Evolutionary conservation across 2,329 filamentous ascomycete genomes (phyloP).

Genomic region (Monascus ruber): DNA sequence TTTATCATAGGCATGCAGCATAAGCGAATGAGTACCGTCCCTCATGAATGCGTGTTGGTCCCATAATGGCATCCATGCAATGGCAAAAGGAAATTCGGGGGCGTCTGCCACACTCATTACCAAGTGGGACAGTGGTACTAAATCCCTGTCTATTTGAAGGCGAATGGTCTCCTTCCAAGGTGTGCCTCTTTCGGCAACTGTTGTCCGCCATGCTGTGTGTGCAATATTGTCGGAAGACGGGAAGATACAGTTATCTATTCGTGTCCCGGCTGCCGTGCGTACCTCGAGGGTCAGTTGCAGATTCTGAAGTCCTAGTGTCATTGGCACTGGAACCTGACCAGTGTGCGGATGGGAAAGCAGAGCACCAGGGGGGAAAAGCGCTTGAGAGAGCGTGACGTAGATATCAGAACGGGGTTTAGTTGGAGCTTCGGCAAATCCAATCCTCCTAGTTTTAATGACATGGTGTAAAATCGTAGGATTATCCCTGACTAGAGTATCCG

Average conservation of each 20-base stretch:
- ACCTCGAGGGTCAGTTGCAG: slow-evolving; percentile 86
- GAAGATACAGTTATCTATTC: slow-evolving; percentile 79
- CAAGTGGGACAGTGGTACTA: slow-evolving; percentile 73
- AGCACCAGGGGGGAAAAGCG: slow-evolving; percentile 59
- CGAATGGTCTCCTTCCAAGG: slow-evolving; percentile 82
- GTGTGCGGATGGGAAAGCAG: slow-evolving; percentile 59
- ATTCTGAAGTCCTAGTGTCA: slow-evolving; percentile 55
- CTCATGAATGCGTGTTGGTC: slow-evolving; percentile 78
- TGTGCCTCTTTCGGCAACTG: slow-evolving; percentile 65
- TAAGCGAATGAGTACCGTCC: slow-evolving; percentile 68
- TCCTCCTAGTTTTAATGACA: slow-evolving; percentile 69
- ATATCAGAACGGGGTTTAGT: slow-evolving; percentile 86
- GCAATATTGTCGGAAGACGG: slow-evolving; percentile 69
- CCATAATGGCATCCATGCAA: slow-evolving; percentile 91
- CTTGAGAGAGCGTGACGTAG: slow-evolving; percentile 74
- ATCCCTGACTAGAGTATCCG: slow-evolving; percentile 68
- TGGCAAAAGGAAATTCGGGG: slow-evolving; percentile 76
- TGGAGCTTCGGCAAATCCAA: slow-evolving; percentile 87
- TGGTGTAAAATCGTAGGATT: slow-evolving; percentile 81
- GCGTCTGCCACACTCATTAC: slow-evolving; percentile 83
- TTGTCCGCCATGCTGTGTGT: slow-evolving; percentile 79
- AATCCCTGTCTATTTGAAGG: slow-evolving; percentile 63
- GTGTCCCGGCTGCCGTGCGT: slow-evolving; percentile 62
- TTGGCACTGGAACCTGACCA: slow-evolving; percentile 64
- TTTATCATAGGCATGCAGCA: slow-evolving; percentile 88